Evolutionary conservation across 805 yeast genomes (phyloP).

Genomic region (Wickerhamomyces xylosicus): DNA sequence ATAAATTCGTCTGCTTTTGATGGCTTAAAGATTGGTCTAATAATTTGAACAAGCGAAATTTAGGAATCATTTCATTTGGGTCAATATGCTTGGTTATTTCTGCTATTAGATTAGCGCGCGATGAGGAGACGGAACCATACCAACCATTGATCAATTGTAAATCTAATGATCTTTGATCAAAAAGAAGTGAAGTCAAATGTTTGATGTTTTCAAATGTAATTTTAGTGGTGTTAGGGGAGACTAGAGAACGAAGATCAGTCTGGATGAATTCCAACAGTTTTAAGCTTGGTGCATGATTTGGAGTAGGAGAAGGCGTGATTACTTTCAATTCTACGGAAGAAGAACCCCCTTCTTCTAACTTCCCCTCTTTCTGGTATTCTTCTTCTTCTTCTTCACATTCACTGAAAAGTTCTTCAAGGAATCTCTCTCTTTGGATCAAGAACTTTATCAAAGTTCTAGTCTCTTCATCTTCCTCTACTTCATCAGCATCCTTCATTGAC

Average conservation of each 20-base stretch:
- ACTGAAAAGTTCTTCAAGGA: conserved; percentile 29
- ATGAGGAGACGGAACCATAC: conserved; percentile 18
- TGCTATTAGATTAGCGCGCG: conserved; percentile 31
- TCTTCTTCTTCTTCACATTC: conserved; percentile 22
- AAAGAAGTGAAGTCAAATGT: conserved; percentile 20
- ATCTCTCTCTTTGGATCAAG: conserved; percentile 29
- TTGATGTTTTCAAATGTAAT: conserved; percentile 10
- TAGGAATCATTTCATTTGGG: conserved; percentile 43
- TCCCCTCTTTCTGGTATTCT: too few species aligned
- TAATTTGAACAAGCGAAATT: conserved; percentile 37
- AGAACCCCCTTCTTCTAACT: too few species aligned
- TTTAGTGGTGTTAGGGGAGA: conserved; percentile 11
- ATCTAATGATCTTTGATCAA: conserved; percentile 14
- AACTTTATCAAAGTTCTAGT: conserved; percentile 16
- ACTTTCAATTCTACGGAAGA: background rate
- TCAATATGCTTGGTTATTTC: conserved; percentile 36
- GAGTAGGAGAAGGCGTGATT: background rate
- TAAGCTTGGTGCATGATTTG: conserved; percentile 22
- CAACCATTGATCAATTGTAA: conserved; percentile 21
- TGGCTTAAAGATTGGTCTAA: conserved; percentile 39
- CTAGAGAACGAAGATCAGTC: conserved; percentile 22
- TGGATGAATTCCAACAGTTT: conserved; percentile 20
- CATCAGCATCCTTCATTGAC: background rate
- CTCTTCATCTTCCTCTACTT: conserved; percentile 3
- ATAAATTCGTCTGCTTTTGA: conserved; percentile 29